Percentiles rank a stretch among this genome's conserved stretches.
Evolutionary conservation across 306 rosid species (phyloP).

Genomic region (Hylodesmum podocarpum): DNA sequence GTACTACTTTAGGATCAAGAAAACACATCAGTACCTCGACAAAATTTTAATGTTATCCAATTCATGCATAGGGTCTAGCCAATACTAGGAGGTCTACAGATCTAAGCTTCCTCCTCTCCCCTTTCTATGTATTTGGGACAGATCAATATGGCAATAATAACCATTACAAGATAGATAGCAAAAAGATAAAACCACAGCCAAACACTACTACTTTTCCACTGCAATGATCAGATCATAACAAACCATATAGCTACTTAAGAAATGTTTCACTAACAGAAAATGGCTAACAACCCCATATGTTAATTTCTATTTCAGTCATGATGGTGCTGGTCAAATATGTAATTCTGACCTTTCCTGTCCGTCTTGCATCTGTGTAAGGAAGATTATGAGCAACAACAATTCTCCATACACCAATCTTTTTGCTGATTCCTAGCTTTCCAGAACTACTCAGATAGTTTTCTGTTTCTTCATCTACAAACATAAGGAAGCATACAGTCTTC

Average conservation of each 20-base stretch:
- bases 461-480: constrained; percentile 84
- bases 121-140: not conserved
- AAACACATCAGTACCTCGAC: not conserved
- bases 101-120: constrained; percentile 16
- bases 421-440: constrained; percentile 53
- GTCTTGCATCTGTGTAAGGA: constrained; percentile 82
- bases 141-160: constrained; percentile 2
- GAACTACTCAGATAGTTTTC: constrained; percentile 57
- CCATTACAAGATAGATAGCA: not conserved
- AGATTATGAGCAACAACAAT: constrained; percentile 66
- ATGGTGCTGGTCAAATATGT: constrained; percentile 8
- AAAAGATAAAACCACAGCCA: not conserved
- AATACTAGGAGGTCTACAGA: constrained; percentile 12
- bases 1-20: constrained; percentile 1
- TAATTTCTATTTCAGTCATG: constrained; percentile 22
- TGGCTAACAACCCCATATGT: constrained; percentile 6
- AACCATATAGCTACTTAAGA: constrained; percentile 7
- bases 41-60: not conserved
- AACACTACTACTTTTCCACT: not conserved
- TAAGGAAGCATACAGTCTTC: constrained; percentile 80
- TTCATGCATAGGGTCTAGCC: constrained; percentile 12
- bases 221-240: constrained; percentile 14
- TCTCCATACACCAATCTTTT: constrained; percentile 87
- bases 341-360: constrained; percentile 78
- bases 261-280: not conserved